Percentiles rank a stretch among this genome's conserved stretches.
Evolutionary conservation across 306 rosid species (phyloP).

Genomic region (Fragaria iinumae): DNA sequence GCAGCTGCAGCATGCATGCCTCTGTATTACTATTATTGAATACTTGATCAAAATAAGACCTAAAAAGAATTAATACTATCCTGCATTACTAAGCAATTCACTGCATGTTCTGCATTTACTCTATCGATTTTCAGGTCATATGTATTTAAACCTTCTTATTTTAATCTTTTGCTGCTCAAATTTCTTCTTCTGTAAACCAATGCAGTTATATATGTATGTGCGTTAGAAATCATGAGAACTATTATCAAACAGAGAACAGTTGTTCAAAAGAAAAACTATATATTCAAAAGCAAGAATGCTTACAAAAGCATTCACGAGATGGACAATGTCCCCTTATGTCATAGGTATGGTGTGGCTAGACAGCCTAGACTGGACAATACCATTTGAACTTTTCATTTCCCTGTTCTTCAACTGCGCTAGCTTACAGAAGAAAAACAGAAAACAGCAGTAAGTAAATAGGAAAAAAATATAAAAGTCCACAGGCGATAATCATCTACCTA

Average conservation of each 20-base stretch:
- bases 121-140: not conserved
- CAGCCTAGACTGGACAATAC: too few relatives aligned
- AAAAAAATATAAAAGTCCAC: not conserved
- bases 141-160: not conserved
- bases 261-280: not conserved
- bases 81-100: not conserved
- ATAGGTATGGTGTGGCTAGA: not conserved
- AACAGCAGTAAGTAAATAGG: not conserved
- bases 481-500: not conserved
- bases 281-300: not conserved
- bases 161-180: not conserved
- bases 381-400: not conserved
- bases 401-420: not conserved
- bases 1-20: slow-evolving; percentile 1
- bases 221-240: not conserved
- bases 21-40: not conserved
- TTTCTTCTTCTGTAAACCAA: not conserved
- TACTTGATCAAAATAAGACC: not conserved
- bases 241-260: not conserved
- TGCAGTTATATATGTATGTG: not conserved
- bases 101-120: not conserved
- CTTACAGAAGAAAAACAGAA: not conserved
- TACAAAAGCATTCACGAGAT: slow-evolving; percentile 1
- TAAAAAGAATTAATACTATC: not conserved
- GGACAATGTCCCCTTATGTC: not conserved